phyloP scores from a whole-genome alignment of 2,329 filamentous ascomycete species.

The Stromatinia cepivora region DNA sequence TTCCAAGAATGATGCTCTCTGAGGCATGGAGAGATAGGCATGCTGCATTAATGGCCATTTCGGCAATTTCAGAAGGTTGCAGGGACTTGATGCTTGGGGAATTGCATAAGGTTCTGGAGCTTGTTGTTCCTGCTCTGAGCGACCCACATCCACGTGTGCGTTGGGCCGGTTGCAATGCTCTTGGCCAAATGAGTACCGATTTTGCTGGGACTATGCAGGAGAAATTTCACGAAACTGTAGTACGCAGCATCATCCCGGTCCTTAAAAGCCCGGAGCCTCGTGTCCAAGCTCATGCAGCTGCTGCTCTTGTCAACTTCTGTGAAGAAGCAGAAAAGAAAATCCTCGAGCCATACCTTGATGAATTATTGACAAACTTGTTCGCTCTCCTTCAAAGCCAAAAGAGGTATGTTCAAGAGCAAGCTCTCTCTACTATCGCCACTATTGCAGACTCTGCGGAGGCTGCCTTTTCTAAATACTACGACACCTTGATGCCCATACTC shows the following conservation, averaged over 20 bases:
- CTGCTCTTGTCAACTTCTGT: slow-evolving; percentile 98
- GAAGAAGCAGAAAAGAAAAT: slow-evolving; percentile 94
- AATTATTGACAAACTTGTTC: slow-evolving; percentile 81
- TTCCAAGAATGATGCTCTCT: slow-evolving; percentile 96
- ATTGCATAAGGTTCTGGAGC: slow-evolving; percentile 86
- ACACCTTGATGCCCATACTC: slow-evolving; percentile 90
- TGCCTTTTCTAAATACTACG: slow-evolving; percentile 93
- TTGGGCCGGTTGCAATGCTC: slow-evolving; percentile 95
- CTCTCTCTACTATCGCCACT: slow-evolving; percentile 94
- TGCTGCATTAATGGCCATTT: slow-evolving; percentile 97
- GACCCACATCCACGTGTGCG: slow-evolving; percentile 92
- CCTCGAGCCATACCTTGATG: slow-evolving; percentile 89
- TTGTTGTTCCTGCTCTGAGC: slow-evolving; percentile 88
- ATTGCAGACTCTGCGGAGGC: slow-evolving; percentile 98
- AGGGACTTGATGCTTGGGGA: slow-evolving; percentile 94
- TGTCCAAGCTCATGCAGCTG: slow-evolving; percentile 94
- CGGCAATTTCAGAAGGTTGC: slow-evolving; percentile 96
- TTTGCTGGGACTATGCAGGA: slow-evolving; percentile 98
- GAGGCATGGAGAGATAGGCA: slow-evolving; percentile 93
- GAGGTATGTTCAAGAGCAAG: slow-evolving; percentile 96
- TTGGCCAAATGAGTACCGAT: slow-evolving; percentile 99
- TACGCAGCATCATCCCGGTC: slow-evolving; percentile 90
- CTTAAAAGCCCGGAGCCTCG: slow-evolving; percentile 86
- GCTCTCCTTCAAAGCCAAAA: slow-evolving; percentile 87
- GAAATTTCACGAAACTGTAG: slow-evolving; percentile 84